Evolutionary conservation across 2,329 filamentous ascomycete species (phyloP), one percentile per base, ranked within the genome.

Genomic region (Colletotrichum lini): DNA sequence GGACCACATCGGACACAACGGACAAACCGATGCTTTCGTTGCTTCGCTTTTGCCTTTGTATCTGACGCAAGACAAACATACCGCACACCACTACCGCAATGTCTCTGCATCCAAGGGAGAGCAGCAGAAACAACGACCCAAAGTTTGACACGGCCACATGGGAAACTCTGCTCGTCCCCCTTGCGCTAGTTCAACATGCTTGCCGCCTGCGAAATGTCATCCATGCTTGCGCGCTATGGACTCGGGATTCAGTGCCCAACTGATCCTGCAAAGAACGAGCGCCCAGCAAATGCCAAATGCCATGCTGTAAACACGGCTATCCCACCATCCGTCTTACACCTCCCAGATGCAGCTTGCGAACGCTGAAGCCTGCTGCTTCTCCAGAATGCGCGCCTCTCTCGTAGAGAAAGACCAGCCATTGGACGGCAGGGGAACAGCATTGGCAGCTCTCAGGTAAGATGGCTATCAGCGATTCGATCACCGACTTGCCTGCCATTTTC

Each of bases 131-230:
- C 50, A 42, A 30, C 52, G 40, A 16, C 35, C 57, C 50, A 45
- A 67, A 63, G 38, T 68, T 68, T 63, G 64, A 63, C 58, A 61
- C 42, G 45, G 21, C 65, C 57, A 71, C 68, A 68, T 62, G 58
- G 60, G 52, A 68, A 70, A 71, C 64, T 63, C 16, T 57, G 62
- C 52, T 57, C 62, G 18, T 63, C 49, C 44, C 60, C 38, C 35
- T 44, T 30, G 60, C 49, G 58, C 58, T 50, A 61, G 26, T 38
- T n/a, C 44, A 50, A 61, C 44, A 61, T 49, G 44, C 58, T 30
- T 61, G 58, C 26, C 45, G 40, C 45, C 47, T 49, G 45, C 45
- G 42, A 62, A 52, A 62, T 62, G 15, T 49, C 60, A 45, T 53
- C 49, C 47, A 52, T 60, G 58, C 13, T 13, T 7, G 38, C 23